Evolutionary conservation across 1,284 basidiomycete species (phyloP).

Genomic region (Ceratobasidium sp.): DNA sequence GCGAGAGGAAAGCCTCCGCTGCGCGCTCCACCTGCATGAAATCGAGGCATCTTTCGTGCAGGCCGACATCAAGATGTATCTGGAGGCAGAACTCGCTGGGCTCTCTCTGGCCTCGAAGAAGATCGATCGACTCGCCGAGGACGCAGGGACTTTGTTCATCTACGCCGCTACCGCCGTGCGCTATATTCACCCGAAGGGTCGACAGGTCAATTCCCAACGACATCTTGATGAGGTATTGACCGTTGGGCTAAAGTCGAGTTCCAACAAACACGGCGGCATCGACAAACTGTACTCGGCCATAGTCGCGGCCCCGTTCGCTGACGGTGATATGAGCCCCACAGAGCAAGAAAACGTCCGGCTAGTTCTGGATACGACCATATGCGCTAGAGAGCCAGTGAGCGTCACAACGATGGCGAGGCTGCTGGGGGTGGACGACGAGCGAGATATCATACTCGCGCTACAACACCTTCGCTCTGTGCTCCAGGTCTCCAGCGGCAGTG

Average conservation of each 20-base stretch:
- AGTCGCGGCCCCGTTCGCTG: background rate
- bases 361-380: background rate
- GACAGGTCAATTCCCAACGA: background rate
- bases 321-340: too few species aligned
- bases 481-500: background rate
- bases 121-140: background rate
- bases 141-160: background rate
- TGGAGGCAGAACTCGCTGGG: background rate
- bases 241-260: background rate
- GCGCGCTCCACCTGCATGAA: conserved; percentile 4
- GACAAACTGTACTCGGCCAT: conserved; percentile 1
- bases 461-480: conserved; percentile 7
- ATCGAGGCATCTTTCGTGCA: background rate
- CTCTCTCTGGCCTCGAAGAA: background rate
- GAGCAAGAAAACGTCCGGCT: background rate
- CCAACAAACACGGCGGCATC: background rate
- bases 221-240: background rate
- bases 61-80: background rate
- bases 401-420: background rate
- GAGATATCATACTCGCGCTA: background rate
- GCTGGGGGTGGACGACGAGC: background rate
- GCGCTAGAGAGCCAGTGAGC: background rate
- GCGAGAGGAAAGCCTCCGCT: background rate
- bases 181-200: background rate
- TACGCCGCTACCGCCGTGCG: conserved; percentile 15